Base-by-base conservation (phyloP, 176 grass and related monocot genomes). In the Zoysia japonica region DNA sequence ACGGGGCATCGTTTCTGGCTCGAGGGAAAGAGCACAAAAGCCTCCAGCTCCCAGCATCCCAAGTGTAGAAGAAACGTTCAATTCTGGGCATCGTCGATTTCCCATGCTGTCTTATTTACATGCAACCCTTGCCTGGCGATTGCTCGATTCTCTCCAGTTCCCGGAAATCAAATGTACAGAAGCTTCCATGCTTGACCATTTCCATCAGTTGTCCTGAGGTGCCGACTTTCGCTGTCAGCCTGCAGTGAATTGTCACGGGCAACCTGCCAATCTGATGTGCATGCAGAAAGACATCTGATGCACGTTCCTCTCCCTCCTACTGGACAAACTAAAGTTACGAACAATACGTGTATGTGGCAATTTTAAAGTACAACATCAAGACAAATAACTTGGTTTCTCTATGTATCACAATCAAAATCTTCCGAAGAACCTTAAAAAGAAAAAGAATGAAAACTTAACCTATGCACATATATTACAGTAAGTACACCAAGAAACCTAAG, bases 391-490 rank as follows among this genome's bases (percentile, higher is more conserved):
- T 13, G 13, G 47, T 28, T 28, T 70, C 57, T 64, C 43, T 28
- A 54, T 70, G 64, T 80, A 7, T 19, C 65, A 46, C 12, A 61
- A 28, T 17, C 40, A 76, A 57, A 1, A 84, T 49, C 56, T 48
- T 65, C 45, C 64, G 3, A 47, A 57, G 3, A 55, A 47, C 51
- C 43, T 12, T 57, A 53, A 55, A 7, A 8, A 57, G 19, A 61
- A 39, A 40, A 16, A 9, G 39, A 13, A 19, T 2, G 2, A 80
- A 74, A 77, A 45, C 74, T 3, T 57, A 50, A 76, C 57, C 57
- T 89, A 85, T 81, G 20, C 71, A 89, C 48, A 45, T 65, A 56
- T 70, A 11, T 74, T 49, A 40, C 16, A 48, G 3, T 57, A 77
- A 87, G 54, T 4, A 66, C 39, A 79, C 53, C 11, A 1, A 6